phyloP scores from a whole-genome alignment of 2,329 filamentous ascomycete genomes.

The Trichoderma oligosporum region DNA sequence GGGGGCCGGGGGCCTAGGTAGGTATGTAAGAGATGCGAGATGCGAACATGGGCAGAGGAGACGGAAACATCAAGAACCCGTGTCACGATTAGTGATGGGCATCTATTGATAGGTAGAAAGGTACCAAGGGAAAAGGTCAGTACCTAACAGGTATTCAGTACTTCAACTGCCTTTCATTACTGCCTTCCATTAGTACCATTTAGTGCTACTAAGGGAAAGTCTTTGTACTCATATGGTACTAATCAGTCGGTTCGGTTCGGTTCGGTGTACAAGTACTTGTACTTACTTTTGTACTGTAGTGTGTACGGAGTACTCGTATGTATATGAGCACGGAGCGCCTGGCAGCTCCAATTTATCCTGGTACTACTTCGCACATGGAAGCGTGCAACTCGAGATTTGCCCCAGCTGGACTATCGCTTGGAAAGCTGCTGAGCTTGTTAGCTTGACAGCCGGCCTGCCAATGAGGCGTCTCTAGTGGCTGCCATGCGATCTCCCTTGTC shows the following conservation, averaged over 20 bases:
- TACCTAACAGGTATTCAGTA: neutral
- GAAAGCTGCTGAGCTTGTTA: neutral
- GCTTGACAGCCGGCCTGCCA: neutral
- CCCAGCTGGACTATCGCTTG: conserved; percentile 2
- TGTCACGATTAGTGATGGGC: neutral
- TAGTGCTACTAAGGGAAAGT: too few species aligned
- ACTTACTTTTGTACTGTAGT: too few species aligned
- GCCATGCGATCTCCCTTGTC: conserved; percentile 15
- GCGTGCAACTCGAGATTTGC: neutral
- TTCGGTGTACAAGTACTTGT: too few species aligned
- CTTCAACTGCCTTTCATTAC: neutral
- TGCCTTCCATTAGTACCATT: too few species aligned
- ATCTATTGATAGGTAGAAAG: neutral
- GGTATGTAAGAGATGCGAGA: neutral
- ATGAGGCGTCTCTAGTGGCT: neutral
- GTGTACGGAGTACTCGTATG: too few species aligned
- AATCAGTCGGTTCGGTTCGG: too few species aligned
- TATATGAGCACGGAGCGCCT: too few species aligned
- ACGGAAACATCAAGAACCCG: neutral
- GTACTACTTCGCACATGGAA: too few species aligned
- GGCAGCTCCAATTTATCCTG: too few species aligned
- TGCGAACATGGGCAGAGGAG: conserved; percentile 4
- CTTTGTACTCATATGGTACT: too few species aligned
- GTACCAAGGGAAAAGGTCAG: neutral
- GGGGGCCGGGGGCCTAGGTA: neutral